phyloP scores from a whole-genome alignment of 805 yeast genomes.

The Lipomyces oligophaga region DNA sequence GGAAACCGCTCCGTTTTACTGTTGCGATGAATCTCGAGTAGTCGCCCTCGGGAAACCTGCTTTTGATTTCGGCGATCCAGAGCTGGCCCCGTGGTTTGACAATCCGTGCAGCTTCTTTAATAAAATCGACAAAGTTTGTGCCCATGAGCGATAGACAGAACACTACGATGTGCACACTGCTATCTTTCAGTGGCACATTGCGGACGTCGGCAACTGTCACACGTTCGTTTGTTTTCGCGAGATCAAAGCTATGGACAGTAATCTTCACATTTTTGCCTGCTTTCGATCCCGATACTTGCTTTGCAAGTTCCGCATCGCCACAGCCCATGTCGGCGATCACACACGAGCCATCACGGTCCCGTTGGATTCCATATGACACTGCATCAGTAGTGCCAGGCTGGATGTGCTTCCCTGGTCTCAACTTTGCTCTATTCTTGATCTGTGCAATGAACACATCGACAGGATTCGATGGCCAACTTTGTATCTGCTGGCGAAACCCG shows the following conservation, averaged over 20 bases:
- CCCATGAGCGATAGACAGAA: slow-evolving; percentile 97
- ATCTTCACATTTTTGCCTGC: slow-evolving; percentile 41
- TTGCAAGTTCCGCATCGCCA: slow-evolving; percentile 89
- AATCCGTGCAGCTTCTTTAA: slow-evolving; percentile 82
- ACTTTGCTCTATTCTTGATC: slow-evolving; percentile 41
- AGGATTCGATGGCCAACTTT: slow-evolving; percentile 98
- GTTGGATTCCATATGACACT: slow-evolving; percentile 46
- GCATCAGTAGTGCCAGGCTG: too few species aligned
- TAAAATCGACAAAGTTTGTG: slow-evolving; percentile 87
- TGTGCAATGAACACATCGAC: slow-evolving; percentile 83
- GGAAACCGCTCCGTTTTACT: slow-evolving; percentile 74
- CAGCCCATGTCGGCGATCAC: slow-evolving; percentile 98
- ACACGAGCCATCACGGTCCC: slow-evolving; percentile 51
- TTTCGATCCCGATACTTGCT: slow-evolving; percentile 55
- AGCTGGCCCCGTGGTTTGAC: slow-evolving; percentile 86
- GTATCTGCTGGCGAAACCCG: slow-evolving; percentile 93
- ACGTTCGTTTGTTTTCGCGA: slow-evolving; percentile 80
- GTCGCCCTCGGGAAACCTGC: slow-evolving; percentile 69
- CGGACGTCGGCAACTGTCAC: slow-evolving; percentile 96
- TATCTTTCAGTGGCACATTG: slow-evolving; percentile 77
- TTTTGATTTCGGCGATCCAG: slow-evolving; percentile 97
- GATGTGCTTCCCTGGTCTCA: too few species aligned
- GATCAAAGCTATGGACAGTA: slow-evolving; percentile 83
- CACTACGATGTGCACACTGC: slow-evolving; percentile 79
- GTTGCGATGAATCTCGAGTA: slow-evolving; percentile 66